Conservation (phyloP, 768 basidiomycete genomes). For the Pholiota microspora region DNA sequence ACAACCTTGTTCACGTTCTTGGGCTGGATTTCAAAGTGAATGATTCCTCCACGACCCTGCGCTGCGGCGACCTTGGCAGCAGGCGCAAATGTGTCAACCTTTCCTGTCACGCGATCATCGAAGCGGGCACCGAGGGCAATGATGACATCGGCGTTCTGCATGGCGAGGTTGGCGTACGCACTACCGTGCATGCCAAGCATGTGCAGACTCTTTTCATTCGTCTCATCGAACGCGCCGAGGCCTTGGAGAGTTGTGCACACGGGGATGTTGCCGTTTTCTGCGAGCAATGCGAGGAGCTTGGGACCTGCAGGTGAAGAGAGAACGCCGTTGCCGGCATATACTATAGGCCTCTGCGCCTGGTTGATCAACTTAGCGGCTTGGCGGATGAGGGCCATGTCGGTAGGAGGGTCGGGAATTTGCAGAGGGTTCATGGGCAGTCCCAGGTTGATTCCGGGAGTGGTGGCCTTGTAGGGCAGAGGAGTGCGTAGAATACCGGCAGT, state of each 20-base stretch:
- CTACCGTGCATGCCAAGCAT: slow-evolving; percentile 99
- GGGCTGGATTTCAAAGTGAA: slow-evolving; percentile 98
- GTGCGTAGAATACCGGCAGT: slow-evolving; percentile 89
- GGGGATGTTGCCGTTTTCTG: slow-evolving; percentile 88
- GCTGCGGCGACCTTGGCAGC: slow-evolving; percentile 83
- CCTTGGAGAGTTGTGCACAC: slow-evolving; percentile 97
- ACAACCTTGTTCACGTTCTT: slow-evolving; percentile 99
- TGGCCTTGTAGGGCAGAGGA: slow-evolving; percentile 81
- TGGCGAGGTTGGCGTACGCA: slow-evolving; percentile 96
- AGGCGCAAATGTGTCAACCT: slow-evolving; percentile 86
- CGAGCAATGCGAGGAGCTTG: slow-evolving; percentile 72
- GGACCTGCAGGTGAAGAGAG: slow-evolving; percentile 83
- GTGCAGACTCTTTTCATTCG: slow-evolving; percentile 79
- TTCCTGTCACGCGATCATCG: slow-evolving; percentile 97
- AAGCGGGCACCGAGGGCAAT: slow-evolving; percentile 96
- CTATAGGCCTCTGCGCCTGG: slow-evolving; percentile 83
- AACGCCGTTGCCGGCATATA: slow-evolving; percentile 93
- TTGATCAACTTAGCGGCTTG: slow-evolving; percentile 92
- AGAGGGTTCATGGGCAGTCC: slow-evolving; percentile 77
- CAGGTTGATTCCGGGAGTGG: slow-evolving; percentile 76
- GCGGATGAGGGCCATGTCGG: slow-evolving; percentile 64
- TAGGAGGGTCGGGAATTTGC: slow-evolving; percentile 50
- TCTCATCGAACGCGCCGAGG: slow-evolving; percentile 94
- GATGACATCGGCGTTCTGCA: slow-evolving; percentile 97
- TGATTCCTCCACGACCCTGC: slow-evolving; percentile 90